Conservation (phyloP, 768 basidiomycete genomes). For the Phylloporus rhodoxanthus region DNA sequence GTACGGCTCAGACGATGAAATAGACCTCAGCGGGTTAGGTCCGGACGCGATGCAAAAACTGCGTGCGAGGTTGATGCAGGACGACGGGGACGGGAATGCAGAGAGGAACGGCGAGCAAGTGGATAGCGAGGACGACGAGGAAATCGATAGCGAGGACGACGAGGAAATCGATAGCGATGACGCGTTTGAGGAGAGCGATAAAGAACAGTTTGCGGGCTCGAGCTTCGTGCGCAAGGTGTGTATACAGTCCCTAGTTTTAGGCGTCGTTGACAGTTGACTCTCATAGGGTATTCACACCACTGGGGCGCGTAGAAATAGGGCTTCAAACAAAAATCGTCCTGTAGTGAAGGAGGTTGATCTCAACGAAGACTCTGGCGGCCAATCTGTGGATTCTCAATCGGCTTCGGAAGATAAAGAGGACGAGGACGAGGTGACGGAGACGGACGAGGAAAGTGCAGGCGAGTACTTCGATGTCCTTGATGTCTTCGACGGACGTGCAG, state of each 20-base stretch:
- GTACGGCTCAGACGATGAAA: conserved; percentile 37
- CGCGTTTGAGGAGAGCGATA: conserved; percentile 78
- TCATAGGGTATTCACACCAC: conserved; percentile 7
- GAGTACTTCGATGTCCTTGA: conserved; percentile 63
- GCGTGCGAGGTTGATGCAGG: conserved; percentile 46
- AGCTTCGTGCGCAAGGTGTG: conserved; percentile 27
- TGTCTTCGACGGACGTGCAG: conserved; percentile 58
- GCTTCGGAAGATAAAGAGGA: conserved; percentile 27
- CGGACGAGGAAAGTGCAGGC: conserved; percentile 43
- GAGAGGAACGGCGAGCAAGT: conserved; percentile 28
- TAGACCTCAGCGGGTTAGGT: conserved; percentile 29
- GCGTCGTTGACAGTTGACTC: background rate
- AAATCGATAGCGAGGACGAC: conserved; percentile 65
- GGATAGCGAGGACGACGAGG: conserved; percentile 37
- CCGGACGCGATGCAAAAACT: conserved; percentile 31
- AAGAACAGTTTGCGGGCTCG: conserved; percentile 71
- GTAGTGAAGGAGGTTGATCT: conserved; percentile 56
- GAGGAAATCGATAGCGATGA: conserved; percentile 83
- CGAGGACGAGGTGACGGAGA: conserved; percentile 42
- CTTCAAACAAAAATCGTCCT: conserved; percentile 20
- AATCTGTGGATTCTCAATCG: conserved; percentile 16
- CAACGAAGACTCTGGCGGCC: conserved; percentile 48
- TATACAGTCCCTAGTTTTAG: background rate
- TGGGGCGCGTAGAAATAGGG: conserved; percentile 17
- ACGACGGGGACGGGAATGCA: conserved; percentile 43